phyloP scores from a whole-genome alignment of 2,329 filamentous ascomycete genomes.

The Alternaria sp. region DNA sequence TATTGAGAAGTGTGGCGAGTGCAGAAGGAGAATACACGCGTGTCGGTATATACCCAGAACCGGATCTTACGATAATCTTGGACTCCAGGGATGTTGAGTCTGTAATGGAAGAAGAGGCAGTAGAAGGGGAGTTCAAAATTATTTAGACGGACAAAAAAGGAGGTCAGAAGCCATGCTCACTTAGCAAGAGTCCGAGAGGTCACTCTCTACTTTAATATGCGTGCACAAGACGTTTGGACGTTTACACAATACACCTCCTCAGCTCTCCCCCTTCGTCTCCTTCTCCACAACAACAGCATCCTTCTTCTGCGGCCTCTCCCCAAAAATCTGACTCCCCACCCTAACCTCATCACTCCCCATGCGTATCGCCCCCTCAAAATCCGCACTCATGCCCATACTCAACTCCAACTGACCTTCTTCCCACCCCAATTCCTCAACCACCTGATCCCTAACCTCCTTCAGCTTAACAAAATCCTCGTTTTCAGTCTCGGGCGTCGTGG shows the following conservation, averaged over 20 bases:
- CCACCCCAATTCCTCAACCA: slow-evolving; percentile 67
- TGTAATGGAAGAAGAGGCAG: no score
- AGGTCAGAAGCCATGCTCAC: no score
- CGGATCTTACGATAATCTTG: no score
- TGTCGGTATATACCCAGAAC: no score
- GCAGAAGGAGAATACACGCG: no score
- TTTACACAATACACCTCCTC: neutral
- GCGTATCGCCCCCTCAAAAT: slow-evolving; percentile 86
- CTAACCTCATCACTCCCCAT: slow-evolving; percentile 89
- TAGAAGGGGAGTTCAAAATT: no score
- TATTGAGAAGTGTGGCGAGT: no score
- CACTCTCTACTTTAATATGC: no score
- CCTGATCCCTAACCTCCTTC: slow-evolving; percentile 71
- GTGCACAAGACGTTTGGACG: no score
- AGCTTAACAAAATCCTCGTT: slow-evolving; percentile 88
- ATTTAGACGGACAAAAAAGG: no score
- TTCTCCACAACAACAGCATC: slow-evolving; percentile 71
- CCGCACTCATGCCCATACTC: slow-evolving; percentile 98
- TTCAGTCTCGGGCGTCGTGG: slow-evolving; percentile 72
- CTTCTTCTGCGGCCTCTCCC: slow-evolving; percentile 76
- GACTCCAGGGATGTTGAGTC: no score
- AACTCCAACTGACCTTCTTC: slow-evolving; percentile 72
- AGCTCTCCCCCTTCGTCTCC: slow-evolving; percentile 23
- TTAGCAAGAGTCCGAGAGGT: no score
- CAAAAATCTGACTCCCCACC: slow-evolving; percentile 94